These are phyloP conservation scores for Triticum timopheevii DNA, from an alignment of 176 grass and related monocot genomes.

Conservation along the genomic window DNA sequence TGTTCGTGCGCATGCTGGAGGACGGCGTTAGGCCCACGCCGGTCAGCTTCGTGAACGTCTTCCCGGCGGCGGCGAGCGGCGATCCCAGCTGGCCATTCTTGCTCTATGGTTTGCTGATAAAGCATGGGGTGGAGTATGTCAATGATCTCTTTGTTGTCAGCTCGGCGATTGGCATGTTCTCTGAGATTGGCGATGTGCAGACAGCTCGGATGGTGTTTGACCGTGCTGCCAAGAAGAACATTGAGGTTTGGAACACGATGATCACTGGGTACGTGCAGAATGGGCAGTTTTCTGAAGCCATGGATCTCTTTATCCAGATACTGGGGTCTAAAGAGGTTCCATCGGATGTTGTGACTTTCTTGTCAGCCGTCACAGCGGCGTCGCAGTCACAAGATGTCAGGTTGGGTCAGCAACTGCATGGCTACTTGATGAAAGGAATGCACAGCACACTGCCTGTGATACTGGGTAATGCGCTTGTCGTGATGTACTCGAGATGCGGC, in stretches of 20 bases:
- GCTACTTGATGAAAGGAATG: slow-evolving; percentile 65
- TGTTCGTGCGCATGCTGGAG: slow-evolving; percentile 58
- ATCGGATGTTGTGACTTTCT: slow-evolving; percentile 73
- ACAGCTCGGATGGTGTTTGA: slow-evolving; percentile 63
- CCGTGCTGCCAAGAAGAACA: slow-evolving; percentile 58
- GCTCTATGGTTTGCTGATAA: slow-evolving; percentile 71
- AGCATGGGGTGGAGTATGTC: slow-evolving; percentile 63
- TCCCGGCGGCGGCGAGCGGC: slow-evolving; percentile 17
- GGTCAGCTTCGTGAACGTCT: slow-evolving; percentile 71
- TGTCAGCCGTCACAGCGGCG: slow-evolving; percentile 61
- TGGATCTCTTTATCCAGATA: slow-evolving; percentile 59
- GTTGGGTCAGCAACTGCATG: slow-evolving; percentile 77
- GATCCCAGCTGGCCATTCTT: slow-evolving; percentile 29
- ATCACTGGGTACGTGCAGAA: slow-evolving; percentile 82
- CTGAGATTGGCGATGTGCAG: slow-evolving; percentile 37
- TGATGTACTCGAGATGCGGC: slow-evolving; percentile 85
- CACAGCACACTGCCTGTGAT: slow-evolving; percentile 47
- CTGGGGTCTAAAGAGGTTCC: slow-evolving; percentile 45
- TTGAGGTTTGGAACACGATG: slow-evolving; percentile 95
- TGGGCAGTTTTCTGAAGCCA: slow-evolving; percentile 50
- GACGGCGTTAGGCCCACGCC: slow-evolving; percentile 56
- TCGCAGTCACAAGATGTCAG: slow-evolving; percentile 72
- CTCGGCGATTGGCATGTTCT: slow-evolving; percentile 66
- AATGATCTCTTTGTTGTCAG: slow-evolving; percentile 73
- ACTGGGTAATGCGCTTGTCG: slow-evolving; percentile 72